Evolutionary conservation across 1,139 yeast genomes (phyloP).

Genomic region (Blastobotrys indianensis): DNA sequence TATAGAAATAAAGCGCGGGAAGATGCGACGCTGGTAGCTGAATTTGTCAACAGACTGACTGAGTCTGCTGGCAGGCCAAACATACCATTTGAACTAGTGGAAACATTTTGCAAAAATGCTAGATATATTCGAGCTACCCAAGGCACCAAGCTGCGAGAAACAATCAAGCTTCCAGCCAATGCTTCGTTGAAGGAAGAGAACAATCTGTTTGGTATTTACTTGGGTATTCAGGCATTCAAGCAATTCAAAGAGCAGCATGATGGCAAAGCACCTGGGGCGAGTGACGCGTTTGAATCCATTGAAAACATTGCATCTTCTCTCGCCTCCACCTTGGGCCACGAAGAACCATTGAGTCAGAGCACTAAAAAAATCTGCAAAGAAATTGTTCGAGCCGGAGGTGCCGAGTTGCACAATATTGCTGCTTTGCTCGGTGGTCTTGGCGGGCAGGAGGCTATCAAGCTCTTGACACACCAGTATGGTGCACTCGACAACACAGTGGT

Average conservation of each 20-base stretch:
- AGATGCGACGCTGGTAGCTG: constrained; percentile 36
- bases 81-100: constrained; percentile 38
- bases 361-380: constrained; percentile 20
- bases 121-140: constrained; percentile 35
- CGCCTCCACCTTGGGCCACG: not conserved
- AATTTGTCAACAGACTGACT: not conserved
- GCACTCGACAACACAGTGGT: constrained; percentile 63
- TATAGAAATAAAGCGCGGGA: constrained; percentile 51
- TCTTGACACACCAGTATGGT: constrained; percentile 64
- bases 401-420: constrained; percentile 43
- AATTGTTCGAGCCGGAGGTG: constrained; percentile 36
- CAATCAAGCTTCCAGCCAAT: constrained; percentile 5
- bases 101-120: constrained; percentile 56
- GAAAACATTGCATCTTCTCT: not conserved
- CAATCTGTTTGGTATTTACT: constrained; percentile 21
- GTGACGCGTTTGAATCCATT: too few relatives aligned
- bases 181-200: constrained; percentile 11
- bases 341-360: constrained; percentile 4
- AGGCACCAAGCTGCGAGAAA: constrained; percentile 23
- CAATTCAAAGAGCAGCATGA: constrained; percentile 20
- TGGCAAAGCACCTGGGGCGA: not conserved
- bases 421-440: constrained; percentile 72
- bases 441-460: constrained; percentile 54
- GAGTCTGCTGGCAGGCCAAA: not conserved
- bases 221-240: constrained; percentile 26